These are phyloP conservation scores for Pyropia yezoensis DNA, from an alignment of 23 red algal species.

Conservation along the genomic window DNA sequence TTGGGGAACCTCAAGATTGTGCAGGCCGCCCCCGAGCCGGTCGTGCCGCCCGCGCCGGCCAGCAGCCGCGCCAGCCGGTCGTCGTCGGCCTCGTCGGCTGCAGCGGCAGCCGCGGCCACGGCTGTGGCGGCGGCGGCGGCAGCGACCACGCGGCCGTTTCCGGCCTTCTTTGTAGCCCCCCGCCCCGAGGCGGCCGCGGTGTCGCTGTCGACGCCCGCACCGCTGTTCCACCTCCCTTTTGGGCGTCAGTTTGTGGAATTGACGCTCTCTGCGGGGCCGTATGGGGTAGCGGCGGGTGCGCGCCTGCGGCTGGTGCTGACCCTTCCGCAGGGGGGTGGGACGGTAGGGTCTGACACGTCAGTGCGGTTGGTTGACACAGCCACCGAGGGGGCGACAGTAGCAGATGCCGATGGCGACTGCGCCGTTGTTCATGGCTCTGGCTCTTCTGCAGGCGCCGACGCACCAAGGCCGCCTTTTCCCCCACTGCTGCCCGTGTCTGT, in stretches of 20 bases:
- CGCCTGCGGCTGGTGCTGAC: not conserved
- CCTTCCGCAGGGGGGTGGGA: too few relatives aligned
- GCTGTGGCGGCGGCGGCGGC: constrained; percentile 4
- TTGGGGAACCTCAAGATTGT: constrained; percentile 51
- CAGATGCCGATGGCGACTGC: too few relatives aligned
- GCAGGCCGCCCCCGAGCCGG: constrained; percentile 12
- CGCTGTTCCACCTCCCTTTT: constrained; percentile 18
- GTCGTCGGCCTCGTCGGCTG: constrained; percentile 5
- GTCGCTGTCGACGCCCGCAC: constrained; percentile 1
- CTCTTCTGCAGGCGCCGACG: too few relatives aligned
- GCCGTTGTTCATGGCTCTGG: too few relatives aligned
- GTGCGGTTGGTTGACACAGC: too few relatives aligned
- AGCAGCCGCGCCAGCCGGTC: constrained; percentile 11
- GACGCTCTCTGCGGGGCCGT: constrained; percentile 32
- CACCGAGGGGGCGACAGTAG: too few relatives aligned
- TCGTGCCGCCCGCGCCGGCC: constrained; percentile 9
- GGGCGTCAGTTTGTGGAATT: constrained; percentile 17
- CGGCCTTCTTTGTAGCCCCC: constrained; percentile 28
- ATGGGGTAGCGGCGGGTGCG: constrained; percentile 30
- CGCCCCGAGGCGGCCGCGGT: constrained; percentile 23
- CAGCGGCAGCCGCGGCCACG: constrained; percentile 1
- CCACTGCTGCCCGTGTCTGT: too few relatives aligned
- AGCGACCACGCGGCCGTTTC: constrained; percentile 19
- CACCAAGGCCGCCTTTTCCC: too few relatives aligned
- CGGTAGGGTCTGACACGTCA: too few relatives aligned